phyloP scores from a whole-genome alignment of 164 flowering plant genomes.

The Aristolochia fimbriata region DNA sequence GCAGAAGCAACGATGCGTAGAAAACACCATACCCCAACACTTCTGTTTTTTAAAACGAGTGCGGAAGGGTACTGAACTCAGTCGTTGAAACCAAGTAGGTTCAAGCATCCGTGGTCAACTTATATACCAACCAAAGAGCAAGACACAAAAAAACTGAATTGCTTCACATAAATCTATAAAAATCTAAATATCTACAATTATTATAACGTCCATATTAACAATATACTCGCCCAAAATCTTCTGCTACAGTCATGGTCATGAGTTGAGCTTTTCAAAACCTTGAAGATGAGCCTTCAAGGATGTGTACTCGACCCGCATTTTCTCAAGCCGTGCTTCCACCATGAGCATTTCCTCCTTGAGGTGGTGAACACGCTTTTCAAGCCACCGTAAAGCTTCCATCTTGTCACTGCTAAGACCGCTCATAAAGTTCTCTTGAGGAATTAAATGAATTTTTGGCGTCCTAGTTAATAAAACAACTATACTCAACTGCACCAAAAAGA shows the following conservation, averaged over 20 bases:
- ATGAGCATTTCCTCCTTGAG: constrained; percentile 80
- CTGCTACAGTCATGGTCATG: neutral
- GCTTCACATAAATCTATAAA: too few species aligned
- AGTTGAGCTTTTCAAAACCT: constrained; percentile 34
- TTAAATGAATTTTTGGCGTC: constrained; percentile 49
- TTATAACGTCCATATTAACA: too few species aligned
- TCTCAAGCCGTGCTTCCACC: constrained; percentile 69
- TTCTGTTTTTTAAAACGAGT: too few species aligned
- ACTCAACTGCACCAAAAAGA: constrained; percentile 52
- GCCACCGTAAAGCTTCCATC: constrained; percentile 43
- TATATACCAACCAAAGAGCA: too few species aligned
- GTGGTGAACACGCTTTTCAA: constrained; percentile 54
- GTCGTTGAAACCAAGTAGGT: too few species aligned
- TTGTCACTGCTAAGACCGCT: constrained; percentile 18
- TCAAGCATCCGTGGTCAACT: too few species aligned
- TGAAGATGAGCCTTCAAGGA: constrained; percentile 43
- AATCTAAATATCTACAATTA: too few species aligned
- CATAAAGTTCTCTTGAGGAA: constrained; percentile 36
- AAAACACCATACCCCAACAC: too few species aligned
- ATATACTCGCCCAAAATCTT: neutral
- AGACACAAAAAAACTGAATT: too few species aligned
- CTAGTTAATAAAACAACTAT: constrained; percentile 61
- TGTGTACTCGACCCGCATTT: constrained; percentile 56
- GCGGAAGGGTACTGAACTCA: too few species aligned
- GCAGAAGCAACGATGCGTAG: too few species aligned